A percentile compares a stretch with the other conserved stretches of the same genome.
Evolutionary conservation across 169 alveolate species (phyloP).

Genomic region (Eimeria sp.): DNA sequence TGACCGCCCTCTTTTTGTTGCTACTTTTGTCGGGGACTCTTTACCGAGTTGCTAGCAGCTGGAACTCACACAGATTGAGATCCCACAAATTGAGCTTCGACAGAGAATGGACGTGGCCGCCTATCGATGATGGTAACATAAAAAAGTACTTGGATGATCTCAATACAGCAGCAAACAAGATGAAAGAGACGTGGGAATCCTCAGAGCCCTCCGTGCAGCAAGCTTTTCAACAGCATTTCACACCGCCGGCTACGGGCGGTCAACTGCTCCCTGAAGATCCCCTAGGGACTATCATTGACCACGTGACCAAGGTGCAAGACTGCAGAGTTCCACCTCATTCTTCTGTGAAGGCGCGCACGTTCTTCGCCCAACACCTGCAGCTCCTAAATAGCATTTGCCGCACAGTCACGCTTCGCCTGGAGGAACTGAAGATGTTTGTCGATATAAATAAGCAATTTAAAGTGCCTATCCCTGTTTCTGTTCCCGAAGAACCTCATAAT

Average conservation of each 20-base stretch:
- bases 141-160: not conserved
- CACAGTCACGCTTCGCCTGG: not conserved
- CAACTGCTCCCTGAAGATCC: not conserved
- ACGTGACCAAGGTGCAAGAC: not conserved
- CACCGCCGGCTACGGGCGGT: not conserved
- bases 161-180: not conserved
- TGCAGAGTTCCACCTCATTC: not conserved
- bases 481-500: not conserved
- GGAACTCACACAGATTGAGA: not conserved
- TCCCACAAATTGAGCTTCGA: too few species aligned
- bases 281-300: not conserved
- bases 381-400: not conserved
- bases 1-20: not conserved
- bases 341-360: not conserved
- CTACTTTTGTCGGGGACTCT: not conserved
- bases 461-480: slow-evolving; percentile 5
- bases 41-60: not conserved
- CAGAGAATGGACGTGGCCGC: not conserved
- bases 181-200: not conserved
- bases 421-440: not conserved
- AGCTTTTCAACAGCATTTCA: not conserved
- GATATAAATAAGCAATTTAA: not conserved
- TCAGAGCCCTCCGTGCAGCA: not conserved
- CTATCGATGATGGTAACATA: not conserved
- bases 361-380: not conserved